These are phyloP conservation scores for Linaria vulgaris DNA, from an alignment of 257 asterid species.

Conservation along the genomic window DNA sequence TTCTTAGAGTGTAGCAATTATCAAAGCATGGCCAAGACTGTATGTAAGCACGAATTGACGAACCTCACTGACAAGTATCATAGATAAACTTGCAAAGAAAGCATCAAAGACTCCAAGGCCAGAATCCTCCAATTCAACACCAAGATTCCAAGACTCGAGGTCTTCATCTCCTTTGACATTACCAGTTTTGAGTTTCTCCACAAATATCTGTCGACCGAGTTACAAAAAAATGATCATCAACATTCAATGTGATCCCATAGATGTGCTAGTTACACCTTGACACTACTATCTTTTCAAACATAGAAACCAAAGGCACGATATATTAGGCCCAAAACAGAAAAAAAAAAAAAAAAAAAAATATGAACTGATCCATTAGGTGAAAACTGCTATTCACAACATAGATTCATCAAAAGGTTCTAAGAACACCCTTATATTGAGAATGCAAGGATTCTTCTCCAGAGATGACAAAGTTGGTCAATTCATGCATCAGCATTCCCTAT, in stretches of 20 bases:
- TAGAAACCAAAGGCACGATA: too few relatives aligned
- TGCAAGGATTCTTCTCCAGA: too few relatives aligned
- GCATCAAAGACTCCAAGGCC: slow-evolving; percentile 85
- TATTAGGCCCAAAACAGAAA: background rate
- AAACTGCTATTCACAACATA: background rate
- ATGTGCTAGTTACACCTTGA: background rate
- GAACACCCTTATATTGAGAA: background rate
- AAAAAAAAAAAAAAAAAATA: background rate
- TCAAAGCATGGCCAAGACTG: slow-evolving; percentile 4
- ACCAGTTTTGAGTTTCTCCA: slow-evolving; percentile 61
- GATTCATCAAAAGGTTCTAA: background rate
- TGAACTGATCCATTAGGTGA: background rate
- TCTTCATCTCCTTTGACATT: slow-evolving; percentile 39
- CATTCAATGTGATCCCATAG: slow-evolving; percentile 6
- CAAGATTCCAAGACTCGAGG: slow-evolving; percentile 42
- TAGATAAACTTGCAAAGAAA: slow-evolving; percentile 77
- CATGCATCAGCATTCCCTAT: too few relatives aligned
- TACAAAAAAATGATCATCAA: slow-evolving; percentile 7
- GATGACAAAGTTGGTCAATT: too few relatives aligned
- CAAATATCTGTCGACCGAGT: slow-evolving; percentile 50
- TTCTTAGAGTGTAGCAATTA: background rate
- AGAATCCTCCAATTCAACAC: slow-evolving; percentile 53
- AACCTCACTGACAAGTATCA: slow-evolving; percentile 82
- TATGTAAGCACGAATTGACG: too few relatives aligned
- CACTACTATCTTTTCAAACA: background rate